Evolutionary conservation across 179 eudicot genomes (phyloP).

Genomic region (Corrigiola litoralis): DNA sequence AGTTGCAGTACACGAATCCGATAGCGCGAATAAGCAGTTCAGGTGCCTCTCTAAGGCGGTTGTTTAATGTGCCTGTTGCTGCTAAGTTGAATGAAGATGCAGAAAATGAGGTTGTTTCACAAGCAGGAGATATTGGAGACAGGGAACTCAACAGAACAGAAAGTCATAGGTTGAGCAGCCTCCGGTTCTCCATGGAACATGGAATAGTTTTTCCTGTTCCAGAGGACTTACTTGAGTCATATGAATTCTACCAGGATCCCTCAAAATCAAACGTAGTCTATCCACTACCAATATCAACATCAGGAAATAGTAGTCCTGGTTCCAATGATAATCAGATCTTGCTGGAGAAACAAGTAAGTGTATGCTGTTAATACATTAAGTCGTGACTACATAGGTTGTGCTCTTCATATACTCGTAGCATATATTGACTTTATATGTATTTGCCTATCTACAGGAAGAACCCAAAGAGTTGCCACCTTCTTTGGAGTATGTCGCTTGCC

Average conservation of each 20-base stretch:
- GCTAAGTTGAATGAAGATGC: conserved; percentile 17
- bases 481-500: conserved; percentile 47
- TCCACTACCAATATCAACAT: conserved; percentile 22
- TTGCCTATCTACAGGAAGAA: conserved; percentile 33
- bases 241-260: background rate
- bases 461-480: conserved; percentile 39
- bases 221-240: conserved; percentile 2
- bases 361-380: background rate
- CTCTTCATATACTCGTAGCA: background rate
- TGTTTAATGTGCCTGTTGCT: conserved; percentile 18
- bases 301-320: conserved; percentile 32
- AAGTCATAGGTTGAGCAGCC: conserved; percentile 14
- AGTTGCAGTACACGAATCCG: background rate
- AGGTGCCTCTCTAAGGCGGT: conserved; percentile 22
- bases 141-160: conserved; percentile 27
- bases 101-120: conserved; percentile 29
- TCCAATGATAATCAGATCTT: conserved; percentile 31
- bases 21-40: conserved; percentile 15
- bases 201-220: conserved; percentile 20
- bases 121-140: conserved; percentile 33
- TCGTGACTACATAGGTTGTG: too few relatives aligned
- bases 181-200: conserved; percentile 20
- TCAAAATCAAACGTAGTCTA: conserved; percentile 4
- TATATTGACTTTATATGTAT: background rate
- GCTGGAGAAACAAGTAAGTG: conserved; percentile 42